Percentiles rank a stretch among this genome's conserved stretches.
These are phyloP conservation scores for Pseudogymnoascus sp. DNA, from an alignment of 2,329 filamentous ascomycete genomes.

Conservation along the genomic window DNA sequence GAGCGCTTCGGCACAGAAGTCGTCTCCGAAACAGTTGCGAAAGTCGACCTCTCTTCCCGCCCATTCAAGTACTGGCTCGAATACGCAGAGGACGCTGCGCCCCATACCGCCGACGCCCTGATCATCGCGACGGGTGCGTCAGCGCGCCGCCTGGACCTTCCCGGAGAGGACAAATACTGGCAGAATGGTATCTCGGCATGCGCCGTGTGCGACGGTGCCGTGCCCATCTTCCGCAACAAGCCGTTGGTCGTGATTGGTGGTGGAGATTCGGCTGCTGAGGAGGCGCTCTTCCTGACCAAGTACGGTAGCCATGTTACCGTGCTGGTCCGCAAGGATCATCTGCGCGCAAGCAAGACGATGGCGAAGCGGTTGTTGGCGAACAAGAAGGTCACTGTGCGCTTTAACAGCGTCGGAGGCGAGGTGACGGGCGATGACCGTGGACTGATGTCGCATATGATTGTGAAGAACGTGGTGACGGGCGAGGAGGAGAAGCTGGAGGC, in stretches of 20 bases:
- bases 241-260: slow-evolving; percentile 92
- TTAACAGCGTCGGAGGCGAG: slow-evolving; percentile 74
- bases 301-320: slow-evolving; percentile 94
- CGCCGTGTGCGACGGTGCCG: slow-evolving; percentile 92
- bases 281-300: slow-evolving; percentile 95
- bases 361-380: slow-evolving; percentile 73
- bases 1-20: slow-evolving; percentile 88
- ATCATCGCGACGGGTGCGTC: slow-evolving; percentile 96
- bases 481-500: slow-evolving; percentile 77
- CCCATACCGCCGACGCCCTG: slow-evolving; percentile 82
- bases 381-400: slow-evolving; percentile 85
- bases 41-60: slow-evolving; percentile 72
- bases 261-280: slow-evolving; percentile 93
- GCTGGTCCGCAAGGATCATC: slow-evolving; percentile 76
- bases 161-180: slow-evolving; percentile 94
- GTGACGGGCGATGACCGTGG: slow-evolving; percentile 78
- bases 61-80: slow-evolving; percentile 95
- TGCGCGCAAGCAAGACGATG: slow-evolving; percentile 89
- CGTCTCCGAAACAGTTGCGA: slow-evolving; percentile 84
- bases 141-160: slow-evolving; percentile 71
- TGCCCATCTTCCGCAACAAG: slow-evolving; percentile 96
- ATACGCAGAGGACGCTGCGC: slow-evolving; percentile 69
- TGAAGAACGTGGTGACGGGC: slow-evolving; percentile 72
- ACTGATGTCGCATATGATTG: slow-evolving; percentile 78
- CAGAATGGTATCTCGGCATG: slow-evolving; percentile 94